phyloP scores from a whole-genome alignment of 495 filamentous ascomycete species.

The Hypoxylon rickii region DNA sequence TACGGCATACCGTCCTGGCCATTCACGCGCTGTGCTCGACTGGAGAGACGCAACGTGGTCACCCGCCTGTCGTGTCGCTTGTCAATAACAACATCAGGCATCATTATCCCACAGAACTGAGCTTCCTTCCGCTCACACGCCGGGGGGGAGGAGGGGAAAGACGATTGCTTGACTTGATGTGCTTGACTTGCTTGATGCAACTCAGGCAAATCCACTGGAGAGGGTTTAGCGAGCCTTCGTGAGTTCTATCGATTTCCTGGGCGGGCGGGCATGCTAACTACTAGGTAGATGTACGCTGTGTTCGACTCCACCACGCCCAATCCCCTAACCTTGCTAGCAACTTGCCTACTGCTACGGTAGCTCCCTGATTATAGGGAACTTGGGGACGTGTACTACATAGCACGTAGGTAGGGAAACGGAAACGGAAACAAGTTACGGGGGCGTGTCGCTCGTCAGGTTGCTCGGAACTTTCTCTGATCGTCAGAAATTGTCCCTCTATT shows the following conservation, averaged over 20 bases:
- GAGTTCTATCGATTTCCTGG: no score
- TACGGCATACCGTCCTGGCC: constrained; percentile 6
- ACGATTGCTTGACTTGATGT: constrained; percentile 4
- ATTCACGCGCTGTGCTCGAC: constrained; percentile 6
- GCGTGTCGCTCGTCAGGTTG: constrained; percentile 11
- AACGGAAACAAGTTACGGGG: no score
- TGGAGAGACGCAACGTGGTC: constrained; percentile 29
- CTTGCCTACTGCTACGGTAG: no score
- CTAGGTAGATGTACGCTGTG: constrained; percentile 4
- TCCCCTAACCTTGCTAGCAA: neutral
- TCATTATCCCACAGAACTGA: constrained; percentile 10
- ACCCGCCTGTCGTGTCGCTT: constrained; percentile 34
- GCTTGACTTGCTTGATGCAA: no score
- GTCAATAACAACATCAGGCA: constrained; percentile 12
- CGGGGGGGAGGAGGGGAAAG: constrained; percentile 24
- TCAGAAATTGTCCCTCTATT: constrained; percentile 21
- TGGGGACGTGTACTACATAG: no score
- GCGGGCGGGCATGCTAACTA: no score
- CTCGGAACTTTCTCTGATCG: constrained; percentile 29
- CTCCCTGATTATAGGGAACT: no score
- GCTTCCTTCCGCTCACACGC: constrained; percentile 4
- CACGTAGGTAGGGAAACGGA: no score
- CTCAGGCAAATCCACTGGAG: no score
- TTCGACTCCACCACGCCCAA: constrained; percentile 4
- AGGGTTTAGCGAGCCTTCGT: no score